Percentiles rank a stretch among this genome's conserved stretches.
Evolutionary conservation across 2,329 filamentous ascomycete species (phyloP).

Genomic region (Madurella mycetomatis): DNA sequence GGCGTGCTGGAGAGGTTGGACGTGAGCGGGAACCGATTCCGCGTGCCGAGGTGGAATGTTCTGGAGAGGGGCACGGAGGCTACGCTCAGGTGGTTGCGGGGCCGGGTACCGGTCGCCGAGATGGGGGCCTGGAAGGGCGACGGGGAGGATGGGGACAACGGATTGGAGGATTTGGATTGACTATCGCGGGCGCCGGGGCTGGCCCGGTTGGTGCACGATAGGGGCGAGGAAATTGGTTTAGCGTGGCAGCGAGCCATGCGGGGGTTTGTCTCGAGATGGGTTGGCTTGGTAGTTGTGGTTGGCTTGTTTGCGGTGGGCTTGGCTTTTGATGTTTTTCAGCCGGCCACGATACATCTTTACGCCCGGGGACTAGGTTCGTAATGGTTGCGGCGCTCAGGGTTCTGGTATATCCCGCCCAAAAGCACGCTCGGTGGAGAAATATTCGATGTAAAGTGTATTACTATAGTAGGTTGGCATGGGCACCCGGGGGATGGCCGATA

Average conservation of each 20-base stretch:
- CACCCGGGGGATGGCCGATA: too few species aligned
- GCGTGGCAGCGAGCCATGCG: neutral
- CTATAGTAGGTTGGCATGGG: neutral
- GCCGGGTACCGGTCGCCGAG: slow-evolving; percentile 63
- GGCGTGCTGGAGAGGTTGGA: slow-evolving; percentile 65
- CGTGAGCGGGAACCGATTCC: slow-evolving; percentile 79
- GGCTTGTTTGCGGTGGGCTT: neutral
- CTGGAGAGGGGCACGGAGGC: slow-evolving; percentile 85
- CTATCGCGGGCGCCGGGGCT: too few species aligned
- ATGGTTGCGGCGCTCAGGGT: neutral
- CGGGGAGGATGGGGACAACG: slow-evolving; percentile 36
- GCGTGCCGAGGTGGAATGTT: slow-evolving; percentile 79
- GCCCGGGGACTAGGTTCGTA: neutral
- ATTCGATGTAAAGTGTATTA: neutral
- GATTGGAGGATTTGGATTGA: slow-evolving; percentile 28
- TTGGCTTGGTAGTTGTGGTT: neutral
- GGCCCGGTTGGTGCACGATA: too few species aligned
- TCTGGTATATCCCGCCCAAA: too few species aligned
- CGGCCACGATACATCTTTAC: too few species aligned
- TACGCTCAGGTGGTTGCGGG: slow-evolving; percentile 73
- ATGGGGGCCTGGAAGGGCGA: slow-evolving; percentile 53
- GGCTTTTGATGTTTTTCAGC: neutral
- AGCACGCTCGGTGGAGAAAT: neutral
- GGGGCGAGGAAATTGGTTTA: neutral
- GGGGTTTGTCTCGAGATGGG: neutral